Evolutionary conservation across 805 yeast genomes (phyloP), one percentile per base, ranked within the genome.

Genomic region (Candida alai): DNA sequence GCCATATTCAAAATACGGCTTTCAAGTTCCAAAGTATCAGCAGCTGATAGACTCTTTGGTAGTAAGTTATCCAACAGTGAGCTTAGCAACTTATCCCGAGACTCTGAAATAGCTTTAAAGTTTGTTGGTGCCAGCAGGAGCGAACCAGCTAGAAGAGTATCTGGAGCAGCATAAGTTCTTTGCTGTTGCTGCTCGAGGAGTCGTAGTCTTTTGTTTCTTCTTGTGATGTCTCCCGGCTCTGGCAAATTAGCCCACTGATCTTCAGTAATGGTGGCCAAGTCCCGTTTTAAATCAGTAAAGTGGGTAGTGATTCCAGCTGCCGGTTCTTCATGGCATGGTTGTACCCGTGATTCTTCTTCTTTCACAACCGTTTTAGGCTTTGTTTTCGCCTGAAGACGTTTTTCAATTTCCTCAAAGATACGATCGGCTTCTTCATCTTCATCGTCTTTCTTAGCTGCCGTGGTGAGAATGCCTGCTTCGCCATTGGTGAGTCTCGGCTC

Each of bases 201-300:
- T 35, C 96, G 63, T 31, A 73, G 62, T 36, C 97, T 62, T 45
- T 88, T 86, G 56, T 87, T 87, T 37, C 76, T 67, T 48, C 78
- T 72, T 0, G 98, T 93, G 48, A 85, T 64, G 56, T 90, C 97
- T 1, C 87, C 84, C 2, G 86, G 93, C 42, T 87, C 96, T 0
- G 97, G 97, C 3, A 90, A 51, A 40, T 65, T 70, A 4, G 73
- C 68, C 98, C 98, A 90, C 48, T 89, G 80, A 3, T 76, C 83
- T 14, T 65, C 73, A 3, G 84, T 65, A 0, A 90, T 74, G 0
- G 56, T 46, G 0, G 79, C 62, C 24, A 89, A 56, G 1, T 70
- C 76, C 18, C 79, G 60, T 49, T 89, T 88, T 40, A 83, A 62
- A 49, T 82, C 90, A 1, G 74, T 62, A 52, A 87, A 85, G 42